Evolutionary conservation across 2,329 filamentous ascomycete species (phyloP), one percentile per base, ranked within the genome.

Genomic region (Colletotrichum cordylinicola): DNA sequence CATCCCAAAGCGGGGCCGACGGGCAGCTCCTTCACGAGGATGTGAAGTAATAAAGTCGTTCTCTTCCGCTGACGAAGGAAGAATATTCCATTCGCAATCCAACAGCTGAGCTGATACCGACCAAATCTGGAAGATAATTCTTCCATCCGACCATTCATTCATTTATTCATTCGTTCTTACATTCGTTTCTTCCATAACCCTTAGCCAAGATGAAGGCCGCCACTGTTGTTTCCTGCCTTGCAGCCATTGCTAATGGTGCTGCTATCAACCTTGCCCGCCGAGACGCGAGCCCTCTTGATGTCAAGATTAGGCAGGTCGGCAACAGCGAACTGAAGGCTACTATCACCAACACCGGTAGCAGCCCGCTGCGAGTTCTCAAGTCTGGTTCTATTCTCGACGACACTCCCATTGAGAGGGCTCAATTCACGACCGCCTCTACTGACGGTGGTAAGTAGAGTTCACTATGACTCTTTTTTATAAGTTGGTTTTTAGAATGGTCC

Each of bases 301-400:
- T 86, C 70, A 82, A 85, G 78, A 84, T 89, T 69, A 82, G 86
- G 79, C 82, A 85, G 75, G 80, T 84, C n/a, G 86, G 85, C 76
- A 89, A 89, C 82, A 85, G 86, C 43, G 83, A 84, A 48, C 83
- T 90, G 78, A 88, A 87, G 82, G 86, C 87, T 18, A 83, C 82
- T 52, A 83, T 90, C 71, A 88, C 86, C 77, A 90, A 90, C 84
- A 88, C 83, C 39, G 88, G 88, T 65, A 81, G 82, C 67, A 82
- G 82, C 67, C 81, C 83, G 71, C 78, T 90, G 75, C 88, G 88
- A 80, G 78, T 90, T 48, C 81, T 90, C 75, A 89, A 86, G 83
- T 85, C 85, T 52, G 88, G 88, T 37, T 87, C 86, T 31, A 85
- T 90, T 77, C 81, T 90, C 33, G 88, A 89, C 78, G 82, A 84